Base-by-base conservation (phyloP, 2,329 filamentous ascomycete genomes). In the Lasiodiplodia sp. region DNA sequence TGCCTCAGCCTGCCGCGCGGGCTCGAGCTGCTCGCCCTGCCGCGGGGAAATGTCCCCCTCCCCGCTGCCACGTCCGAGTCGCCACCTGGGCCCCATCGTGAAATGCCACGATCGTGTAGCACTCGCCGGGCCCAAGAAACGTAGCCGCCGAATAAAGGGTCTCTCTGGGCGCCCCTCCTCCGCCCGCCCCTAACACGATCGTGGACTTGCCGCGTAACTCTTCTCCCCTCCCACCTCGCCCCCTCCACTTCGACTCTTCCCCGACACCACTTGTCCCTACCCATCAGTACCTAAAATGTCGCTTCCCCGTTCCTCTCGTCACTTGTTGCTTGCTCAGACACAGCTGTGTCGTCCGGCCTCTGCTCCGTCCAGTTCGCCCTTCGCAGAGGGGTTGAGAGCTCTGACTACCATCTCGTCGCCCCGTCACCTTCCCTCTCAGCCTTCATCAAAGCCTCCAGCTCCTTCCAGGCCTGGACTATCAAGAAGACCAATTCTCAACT, bases 81-180 rank as follows among this genome's bases (percentile, higher is more conserved):
- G 58, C 58, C 60, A 63, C 60, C 28, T 47, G 44, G 49, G 18
- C 40, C n/a, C 60, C 44, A 63, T 63, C 40, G 60, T 63, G 10
- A 51, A 49, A 21, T 51, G 49, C 44, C 60, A 37, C 60, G 38
- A 37, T 28, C 60, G 16, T 63, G 60, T 63, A 63, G 34, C 60
- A 51, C 47, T 37, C 44, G 44, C 25, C 47, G 44, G 16, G 12
- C 28, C 28, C 31, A 62, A 8, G 18, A 52, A n/a, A 18, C 57
- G 2, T 28, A 34, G 57, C 16, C 25, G 38, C 25, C 57, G 31
- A 63, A 52, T 63, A 63, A 63, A 63, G 23, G 44, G n/a, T 28
- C 23, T 28, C 18, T 1, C 23, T 21, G 44, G 44, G 60, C 44
- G 28, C 60, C 40, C 21, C 34, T 28, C 34, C 31, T 12, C 47